These are phyloP conservation scores for Phytophthora quininea DNA, from an alignment of 352 stramenopile species.

Conservation along the genomic window DNA sequence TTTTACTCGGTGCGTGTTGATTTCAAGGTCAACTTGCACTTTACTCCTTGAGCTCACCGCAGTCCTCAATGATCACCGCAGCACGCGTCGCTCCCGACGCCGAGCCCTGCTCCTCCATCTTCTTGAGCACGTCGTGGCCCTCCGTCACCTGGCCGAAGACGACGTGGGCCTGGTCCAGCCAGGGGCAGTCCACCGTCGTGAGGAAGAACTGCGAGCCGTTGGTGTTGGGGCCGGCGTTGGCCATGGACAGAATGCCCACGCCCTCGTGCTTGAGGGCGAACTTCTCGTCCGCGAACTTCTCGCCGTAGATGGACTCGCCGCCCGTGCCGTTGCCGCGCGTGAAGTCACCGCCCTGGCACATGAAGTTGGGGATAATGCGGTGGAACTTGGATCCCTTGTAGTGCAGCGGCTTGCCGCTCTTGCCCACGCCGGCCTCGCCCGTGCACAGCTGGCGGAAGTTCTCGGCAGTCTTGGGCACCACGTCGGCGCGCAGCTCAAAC, in stretches of 20 bases:
- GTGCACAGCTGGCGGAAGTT: conserved; percentile 99
- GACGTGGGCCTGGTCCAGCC: conserved; percentile 89
- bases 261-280: conserved; percentile 94
- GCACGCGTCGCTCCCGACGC: conserved; percentile 86
- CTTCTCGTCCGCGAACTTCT: conserved; percentile 96
- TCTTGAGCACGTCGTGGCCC: conserved; percentile 96
- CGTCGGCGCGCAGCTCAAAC: conserved; percentile 94
- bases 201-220: conserved; percentile 99
- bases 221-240: conserved; percentile 96
- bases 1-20: too few species aligned
- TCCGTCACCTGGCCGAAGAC: conserved; percentile 94
- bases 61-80: conserved; percentile 95
- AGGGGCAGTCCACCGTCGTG: conserved; percentile 91
- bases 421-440: conserved; percentile 93
- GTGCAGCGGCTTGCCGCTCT: conserved; percentile 77
- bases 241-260: conserved; percentile 94
- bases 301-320: conserved; percentile 94
- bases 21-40: neutral
- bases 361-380: conserved; percentile 94
- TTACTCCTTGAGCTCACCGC: conserved; percentile 86
- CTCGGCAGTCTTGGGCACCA: conserved; percentile 98
- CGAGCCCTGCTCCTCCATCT: conserved; percentile 95
- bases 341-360: conserved; percentile 98
- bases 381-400: conserved; percentile 94
- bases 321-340: conserved; percentile 91